Conservation (phyloP, 768 basidiomycete species). For the Boletus sensibilis region DNA sequence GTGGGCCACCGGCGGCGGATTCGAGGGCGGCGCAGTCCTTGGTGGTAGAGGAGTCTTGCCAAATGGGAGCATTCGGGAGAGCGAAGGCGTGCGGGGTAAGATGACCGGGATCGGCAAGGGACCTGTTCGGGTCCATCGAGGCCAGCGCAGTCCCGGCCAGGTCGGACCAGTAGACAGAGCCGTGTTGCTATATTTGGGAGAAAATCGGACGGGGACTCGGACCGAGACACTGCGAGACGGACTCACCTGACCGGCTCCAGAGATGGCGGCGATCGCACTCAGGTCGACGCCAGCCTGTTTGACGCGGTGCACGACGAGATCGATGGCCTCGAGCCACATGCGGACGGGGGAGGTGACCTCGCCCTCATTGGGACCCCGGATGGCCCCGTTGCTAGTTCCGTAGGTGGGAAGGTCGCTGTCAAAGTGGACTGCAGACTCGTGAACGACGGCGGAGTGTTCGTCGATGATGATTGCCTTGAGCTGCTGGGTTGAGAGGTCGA, state of each 20-base stretch:
- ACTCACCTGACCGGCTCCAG: conserved; percentile 6
- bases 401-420: conserved; percentile 3
- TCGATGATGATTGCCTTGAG: conserved; percentile 1
- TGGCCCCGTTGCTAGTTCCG: background rate
- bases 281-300: background rate
- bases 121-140: background rate
- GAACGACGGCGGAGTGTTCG: background rate
- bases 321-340: conserved; percentile 12
- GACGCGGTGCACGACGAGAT: background rate
- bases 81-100: background rate
- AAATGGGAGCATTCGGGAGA: background rate
- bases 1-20: background rate
- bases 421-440: background rate
- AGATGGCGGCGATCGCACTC: background rate
- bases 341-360: conserved; percentile 1
- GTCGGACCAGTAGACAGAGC: conserved; percentile 9
- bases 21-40: background rate
- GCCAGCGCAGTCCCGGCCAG: background rate
- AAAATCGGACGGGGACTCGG: background rate
- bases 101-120: background rate
- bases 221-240: background rate
- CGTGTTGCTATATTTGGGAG: conserved; percentile 1
- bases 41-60: conserved; percentile 6
- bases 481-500: conserved; percentile 8
- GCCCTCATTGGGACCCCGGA: background rate